Conservation (phyloP, 2,329 filamentous ascomycete genomes). For the Colletotrichum eleusines region DNA sequence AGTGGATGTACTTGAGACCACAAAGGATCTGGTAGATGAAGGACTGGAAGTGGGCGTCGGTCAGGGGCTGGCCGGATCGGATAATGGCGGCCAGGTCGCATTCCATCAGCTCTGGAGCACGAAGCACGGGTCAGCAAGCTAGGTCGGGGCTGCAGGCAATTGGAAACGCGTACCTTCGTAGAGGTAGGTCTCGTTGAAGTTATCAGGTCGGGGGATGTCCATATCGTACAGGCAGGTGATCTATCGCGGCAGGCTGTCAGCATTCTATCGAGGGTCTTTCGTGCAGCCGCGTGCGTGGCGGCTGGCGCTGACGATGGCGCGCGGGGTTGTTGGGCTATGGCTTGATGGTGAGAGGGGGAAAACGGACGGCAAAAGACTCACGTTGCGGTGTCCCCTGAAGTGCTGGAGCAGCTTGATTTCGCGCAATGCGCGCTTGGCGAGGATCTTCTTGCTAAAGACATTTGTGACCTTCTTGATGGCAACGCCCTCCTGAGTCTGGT, state of each 20-base stretch:
- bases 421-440: constrained; percentile 95
- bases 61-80: constrained; percentile 94
- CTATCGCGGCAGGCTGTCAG: constrained; percentile 58
- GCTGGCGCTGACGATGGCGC: constrained; percentile 12
- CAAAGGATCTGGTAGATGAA: constrained; percentile 99
- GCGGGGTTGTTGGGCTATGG: constrained; percentile 18
- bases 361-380: constrained; percentile 58
- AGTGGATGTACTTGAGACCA: constrained; percentile 99
- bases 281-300: constrained; percentile 17
- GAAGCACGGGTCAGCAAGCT: constrained; percentile 22
- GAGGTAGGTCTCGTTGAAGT: constrained; percentile 99
- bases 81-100: constrained; percentile 99
- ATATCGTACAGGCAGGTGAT: constrained; percentile 99
- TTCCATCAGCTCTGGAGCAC: constrained; percentile 89
- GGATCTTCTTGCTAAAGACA: constrained; percentile 99
- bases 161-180: constrained; percentile 83
- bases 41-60: constrained; percentile 98
- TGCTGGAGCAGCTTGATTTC: constrained; percentile 99
- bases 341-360: neutral
- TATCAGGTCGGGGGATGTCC: constrained; percentile 97
- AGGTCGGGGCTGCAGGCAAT: constrained; percentile 7
- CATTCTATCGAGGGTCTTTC: constrained; percentile 29
- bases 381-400: constrained; percentile 90
- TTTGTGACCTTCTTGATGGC: constrained; percentile 99
- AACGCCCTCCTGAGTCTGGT: constrained; percentile 89